Evolutionary conservation across 2,329 filamentous ascomycete genomes (phyloP).

Genomic region (Cordyceps militaris): DNA sequence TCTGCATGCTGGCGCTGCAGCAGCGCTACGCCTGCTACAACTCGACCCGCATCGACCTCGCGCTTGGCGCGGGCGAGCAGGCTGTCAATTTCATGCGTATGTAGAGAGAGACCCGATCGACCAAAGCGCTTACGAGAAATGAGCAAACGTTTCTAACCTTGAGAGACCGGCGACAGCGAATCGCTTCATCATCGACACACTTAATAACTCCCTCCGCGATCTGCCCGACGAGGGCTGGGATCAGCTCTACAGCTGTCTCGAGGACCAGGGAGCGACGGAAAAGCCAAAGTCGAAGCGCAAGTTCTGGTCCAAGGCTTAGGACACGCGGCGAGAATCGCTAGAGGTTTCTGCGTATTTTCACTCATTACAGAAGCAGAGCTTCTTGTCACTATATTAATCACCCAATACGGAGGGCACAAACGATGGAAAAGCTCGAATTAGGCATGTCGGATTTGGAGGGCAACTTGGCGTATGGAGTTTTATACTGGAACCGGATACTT

Average conservation of each 20-base stretch:
- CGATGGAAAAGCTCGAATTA: background rate
- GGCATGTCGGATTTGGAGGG: background rate
- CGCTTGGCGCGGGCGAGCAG: slow-evolving; percentile 34
- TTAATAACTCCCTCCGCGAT: slow-evolving; percentile 31
- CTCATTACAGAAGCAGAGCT: background rate
- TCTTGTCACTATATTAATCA: background rate
- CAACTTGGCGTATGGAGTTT: background rate
- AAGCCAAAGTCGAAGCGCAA: slow-evolving; percentile 21
- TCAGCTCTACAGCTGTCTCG: slow-evolving; percentile 26
- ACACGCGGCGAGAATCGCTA: background rate
- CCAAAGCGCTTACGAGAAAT: slow-evolving; percentile 2
- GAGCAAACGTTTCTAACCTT: background rate
- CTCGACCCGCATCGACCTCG: slow-evolving; percentile 41
- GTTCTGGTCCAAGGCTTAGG: slow-evolving; percentile 20
- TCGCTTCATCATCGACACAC: slow-evolving; percentile 34
- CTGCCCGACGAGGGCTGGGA: slow-evolving; percentile 30
- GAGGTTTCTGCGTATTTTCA: background rate
- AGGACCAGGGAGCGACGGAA: slow-evolving; percentile 13
- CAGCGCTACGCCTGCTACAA: slow-evolving; percentile 41
- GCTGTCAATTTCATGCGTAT: slow-evolving; percentile 37
- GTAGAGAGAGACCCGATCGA: background rate
- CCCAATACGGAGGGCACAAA: background rate
- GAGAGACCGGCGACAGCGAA: slow-evolving; percentile 22
- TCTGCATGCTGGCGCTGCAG: slow-evolving; percentile 43
- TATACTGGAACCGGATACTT: background rate